These are phyloP conservation scores for Medicago truncatula DNA, from an alignment of 306 rosid genomes.

Conservation along the genomic window MtrunA17r5.0-ANR NC_053049.1:34349001-34349500, in stretches of 20 bases:
- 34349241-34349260: not conserved
- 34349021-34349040: not conserved
- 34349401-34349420: conserved; percentile 91
- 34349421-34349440: conserved; percentile 93
- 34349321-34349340: not conserved
- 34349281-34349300: not conserved
- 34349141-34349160: conserved; percentile 96
- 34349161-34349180: conserved; percentile 87
- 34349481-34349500: conserved; percentile 75
- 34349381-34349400: conserved; percentile 53
- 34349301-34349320: not conserved
- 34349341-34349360: conserved; percentile 25
- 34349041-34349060: not conserved
- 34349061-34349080: conserved; percentile 19
- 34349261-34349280: not conserved
- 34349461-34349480: conserved; percentile 76
- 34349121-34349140: conserved; percentile 96
- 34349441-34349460: conserved; percentile 80
- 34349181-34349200: conserved; percentile 29
- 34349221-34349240: not conserved
- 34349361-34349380: conserved; percentile 26
- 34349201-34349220: conserved; percentile 24
- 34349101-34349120: conserved; percentile 92
- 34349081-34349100: conserved; percentile 54
- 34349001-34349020: not conserved